phyloP scores from a whole-genome alignment of 2,329 filamentous ascomycete genomes.

The Monilinia polystroma region DNA sequence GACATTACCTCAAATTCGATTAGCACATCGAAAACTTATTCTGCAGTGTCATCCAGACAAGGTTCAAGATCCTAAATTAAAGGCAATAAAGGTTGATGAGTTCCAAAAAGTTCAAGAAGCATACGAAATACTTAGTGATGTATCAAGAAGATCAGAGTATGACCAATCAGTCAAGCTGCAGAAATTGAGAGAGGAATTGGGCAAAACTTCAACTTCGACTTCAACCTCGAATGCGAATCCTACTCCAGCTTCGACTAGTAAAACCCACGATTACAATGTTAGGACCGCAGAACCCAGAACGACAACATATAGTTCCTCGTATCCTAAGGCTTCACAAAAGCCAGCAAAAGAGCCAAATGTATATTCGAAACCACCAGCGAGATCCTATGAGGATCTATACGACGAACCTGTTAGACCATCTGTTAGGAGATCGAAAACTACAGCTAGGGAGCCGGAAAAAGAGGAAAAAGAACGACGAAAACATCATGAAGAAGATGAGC shows the following conservation, averaged over 20 bases:
- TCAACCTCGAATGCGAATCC: constrained; percentile 34
- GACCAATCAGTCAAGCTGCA: constrained; percentile 71
- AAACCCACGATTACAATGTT: constrained; percentile 48
- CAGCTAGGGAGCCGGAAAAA: constrained; percentile 33
- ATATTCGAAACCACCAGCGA: constrained; percentile 32
- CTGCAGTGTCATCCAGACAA: constrained; percentile 92
- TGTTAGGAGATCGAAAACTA: constrained; percentile 38
- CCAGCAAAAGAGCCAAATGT: constrained; percentile 35
- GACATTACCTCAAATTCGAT: constrained; percentile 68
- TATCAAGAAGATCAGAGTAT: constrained; percentile 69
- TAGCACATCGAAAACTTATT: constrained; percentile 80
- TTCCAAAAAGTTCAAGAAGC: constrained; percentile 92
- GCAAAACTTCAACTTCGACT: constrained; percentile 26
- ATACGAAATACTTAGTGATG: constrained; percentile 85
- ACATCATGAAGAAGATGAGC: constrained; percentile 39
- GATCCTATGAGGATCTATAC: constrained; percentile 53
- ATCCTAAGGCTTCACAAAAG: constrained; percentile 20
- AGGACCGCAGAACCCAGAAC: constrained; percentile 52
- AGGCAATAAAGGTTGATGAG: constrained; percentile 76
- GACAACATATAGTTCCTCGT: constrained; percentile 19
- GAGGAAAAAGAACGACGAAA: constrained; percentile 40
- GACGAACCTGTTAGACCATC: constrained; percentile 45
- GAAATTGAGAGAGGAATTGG: constrained; percentile 55
- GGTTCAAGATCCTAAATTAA: constrained; percentile 65
- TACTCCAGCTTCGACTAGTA: constrained; percentile 33